Conservation (phyloP, 768 basidiomycete species). For the Suillus placidus region DNA sequence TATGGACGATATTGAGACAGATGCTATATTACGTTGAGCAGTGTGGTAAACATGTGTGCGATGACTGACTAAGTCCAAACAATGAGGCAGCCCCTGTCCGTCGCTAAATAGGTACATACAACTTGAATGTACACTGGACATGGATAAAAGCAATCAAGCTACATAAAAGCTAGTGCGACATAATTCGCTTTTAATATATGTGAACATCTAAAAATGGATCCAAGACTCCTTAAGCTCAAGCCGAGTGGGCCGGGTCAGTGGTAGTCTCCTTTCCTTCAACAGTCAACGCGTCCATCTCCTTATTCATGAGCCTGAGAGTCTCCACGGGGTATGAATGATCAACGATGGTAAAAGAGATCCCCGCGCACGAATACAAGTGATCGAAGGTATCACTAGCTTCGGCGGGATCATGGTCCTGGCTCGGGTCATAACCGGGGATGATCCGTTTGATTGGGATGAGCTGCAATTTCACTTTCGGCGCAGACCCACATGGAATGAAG, state of each 20-base stretch:
- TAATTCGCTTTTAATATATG: not conserved
- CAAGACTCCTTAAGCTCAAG: constrained; percentile 3
- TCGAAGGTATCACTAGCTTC: constrained; percentile 27
- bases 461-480: constrained; percentile 29
- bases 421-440: constrained; percentile 13
- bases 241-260: not conserved
- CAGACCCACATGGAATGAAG: constrained; percentile 29
- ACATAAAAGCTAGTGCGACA: not conserved
- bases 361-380: constrained; percentile 28
- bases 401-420: constrained; percentile 20
- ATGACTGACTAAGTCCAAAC: not conserved
- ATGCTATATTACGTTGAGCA: not conserved
- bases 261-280: not conserved
- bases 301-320: constrained; percentile 17
- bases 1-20: not conserved
- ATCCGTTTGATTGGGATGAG: constrained; percentile 25
- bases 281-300: constrained; percentile 12
- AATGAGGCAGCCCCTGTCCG: not conserved
- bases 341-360: constrained; percentile 20
- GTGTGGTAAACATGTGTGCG: constrained; percentile 6
- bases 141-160: not conserved
- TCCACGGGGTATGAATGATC: constrained; percentile 27
- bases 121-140: not conserved
- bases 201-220: not conserved
- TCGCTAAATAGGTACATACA: not conserved